Evolutionary conservation across 441 rosid species (phyloP).

Genomic region (Populus hybrid): DNA sequence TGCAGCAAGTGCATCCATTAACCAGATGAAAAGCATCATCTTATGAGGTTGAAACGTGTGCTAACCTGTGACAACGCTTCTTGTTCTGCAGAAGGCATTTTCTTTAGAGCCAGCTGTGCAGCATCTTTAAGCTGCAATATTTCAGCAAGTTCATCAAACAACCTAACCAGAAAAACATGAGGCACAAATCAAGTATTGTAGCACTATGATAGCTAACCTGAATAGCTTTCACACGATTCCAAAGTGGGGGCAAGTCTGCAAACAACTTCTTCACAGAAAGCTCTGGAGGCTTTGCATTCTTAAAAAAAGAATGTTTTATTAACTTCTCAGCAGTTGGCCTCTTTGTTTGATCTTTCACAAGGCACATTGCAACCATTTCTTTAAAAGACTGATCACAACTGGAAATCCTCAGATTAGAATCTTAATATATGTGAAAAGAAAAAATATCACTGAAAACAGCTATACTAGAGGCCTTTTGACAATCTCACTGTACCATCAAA

Average conservation of each 20-base stretch:
- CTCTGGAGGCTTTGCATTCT: constrained; percentile 87
- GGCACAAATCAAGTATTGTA: constrained; percentile 17
- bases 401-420: constrained; percentile 85
- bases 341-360: constrained; percentile 98
- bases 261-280: constrained; percentile 73
- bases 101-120: constrained; percentile 81
- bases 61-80: constrained; percentile 93
- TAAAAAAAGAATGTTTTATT: constrained; percentile 88
- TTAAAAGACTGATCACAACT: constrained; percentile 98
- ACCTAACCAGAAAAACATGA: constrained; percentile 9
- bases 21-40: not conserved
- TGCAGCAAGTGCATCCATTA: not conserved
- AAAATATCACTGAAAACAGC: constrained; percentile 7
- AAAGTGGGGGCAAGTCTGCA: constrained; percentile 82
- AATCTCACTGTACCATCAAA: constrained; percentile 3
- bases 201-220: constrained; percentile 50
- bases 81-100: constrained; percentile 90
- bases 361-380: constrained; percentile 99
- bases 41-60: not conserved
- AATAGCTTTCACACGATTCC: constrained; percentile 92
- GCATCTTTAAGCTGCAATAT: constrained; percentile 89
- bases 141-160: constrained; percentile 24
- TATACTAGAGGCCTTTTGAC: constrained; percentile 1
- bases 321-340: constrained; percentile 98
- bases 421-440: constrained; percentile 27